Base-by-base conservation (phyloP, 2,329 filamentous ascomycete genomes). In the Ramichloridium luteum region DNA sequence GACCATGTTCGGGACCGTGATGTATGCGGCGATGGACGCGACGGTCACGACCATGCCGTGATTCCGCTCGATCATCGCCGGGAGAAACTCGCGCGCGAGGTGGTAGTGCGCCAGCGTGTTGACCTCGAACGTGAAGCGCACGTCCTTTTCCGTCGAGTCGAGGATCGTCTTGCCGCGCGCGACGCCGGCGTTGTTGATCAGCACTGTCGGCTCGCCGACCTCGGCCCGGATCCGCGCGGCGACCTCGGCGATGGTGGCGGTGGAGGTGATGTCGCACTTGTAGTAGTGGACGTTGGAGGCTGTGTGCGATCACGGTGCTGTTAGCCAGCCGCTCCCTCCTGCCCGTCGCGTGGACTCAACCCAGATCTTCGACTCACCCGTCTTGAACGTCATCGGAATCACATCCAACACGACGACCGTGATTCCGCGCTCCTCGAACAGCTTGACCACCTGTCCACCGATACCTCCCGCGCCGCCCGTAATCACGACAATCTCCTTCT, bases 391-490 rank as follows among this genome's bases (percentile, higher is more conserved):
- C 55, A 76, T 56, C 4, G 66, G 64, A 45, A 78, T 72, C 18
- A 82, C 65, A 56, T 88, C 81, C 20, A 86, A 53, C 2, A 85
- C 74, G 0, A 76, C 76, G 18, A 85, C 76, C 41, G 71, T 79
- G 43, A 80, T 63, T 1, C 70, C 71, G 38, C 59, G 61, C 50
- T 75, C 70, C 1, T 72, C 74, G n/a, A 90, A 61, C 32, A 77
- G 53, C 41, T 67, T 64, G 10, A 79, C 78, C 3, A 83, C 65
- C 22, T 68, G 59, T 13, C 68, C 71, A 10, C 81, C 81, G 47
- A 88, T 84, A 0, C 81, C 81, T 34, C 72, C 72, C 25, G 76
- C 74, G 5, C 81, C 81, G 5, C 82, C 80, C 0, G 81, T 86
- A 13, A 86, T 66, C 26, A 85, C 61, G 3, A 81, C 74, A 30